Conservation (phyloP, 192 early-diverging fungal genomes). For the Cladochytrium replicatum region DNA sequence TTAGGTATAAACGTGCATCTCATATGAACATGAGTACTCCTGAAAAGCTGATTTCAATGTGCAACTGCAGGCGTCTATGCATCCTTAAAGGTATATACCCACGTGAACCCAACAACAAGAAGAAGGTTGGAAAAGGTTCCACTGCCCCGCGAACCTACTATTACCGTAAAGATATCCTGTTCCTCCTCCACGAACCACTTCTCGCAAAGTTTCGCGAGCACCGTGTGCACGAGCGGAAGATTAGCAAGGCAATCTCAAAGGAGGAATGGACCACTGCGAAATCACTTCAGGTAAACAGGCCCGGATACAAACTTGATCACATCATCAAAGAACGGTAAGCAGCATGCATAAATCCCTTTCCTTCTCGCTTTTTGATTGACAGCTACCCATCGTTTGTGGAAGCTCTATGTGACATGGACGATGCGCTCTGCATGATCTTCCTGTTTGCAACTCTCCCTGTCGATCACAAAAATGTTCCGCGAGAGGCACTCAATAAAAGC, state of each 20-base stretch:
- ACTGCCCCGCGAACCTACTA: conserved; percentile 81
- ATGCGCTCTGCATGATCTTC: conserved; percentile 94
- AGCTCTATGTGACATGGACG: conserved; percentile 90
- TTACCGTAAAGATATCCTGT: conserved; percentile 94
- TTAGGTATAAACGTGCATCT: too few species aligned
- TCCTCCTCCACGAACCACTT: conserved; percentile 87
- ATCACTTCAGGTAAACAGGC: conserved; percentile 62
- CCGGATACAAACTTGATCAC: conserved; percentile 84
- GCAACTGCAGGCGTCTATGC: conserved; percentile 84
- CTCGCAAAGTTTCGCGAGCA: conserved; percentile 86
- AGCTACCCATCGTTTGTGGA: conserved; percentile 90
- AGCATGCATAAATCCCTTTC: too few species aligned
- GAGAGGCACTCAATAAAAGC: conserved; percentile 41
- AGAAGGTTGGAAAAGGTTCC: conserved; percentile 85
- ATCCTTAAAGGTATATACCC: conserved; percentile 99
- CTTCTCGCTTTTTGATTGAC: too few species aligned
- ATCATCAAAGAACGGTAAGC: conserved; percentile 82
- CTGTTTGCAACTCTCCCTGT: conserved; percentile 86
- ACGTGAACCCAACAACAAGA: conserved; percentile 85
- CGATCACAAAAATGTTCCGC: conserved; percentile 37
- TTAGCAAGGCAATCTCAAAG: conserved; percentile 78
- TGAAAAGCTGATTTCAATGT: too few species aligned
- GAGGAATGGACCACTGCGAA: conserved; percentile 68
- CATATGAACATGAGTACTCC: too few species aligned
- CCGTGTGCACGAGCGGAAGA: conserved; percentile 76